These are phyloP conservation scores for Cladosporium sp. DNA, from an alignment of 2,329 filamentous ascomycete species.

Conservation along the genomic window DNA sequence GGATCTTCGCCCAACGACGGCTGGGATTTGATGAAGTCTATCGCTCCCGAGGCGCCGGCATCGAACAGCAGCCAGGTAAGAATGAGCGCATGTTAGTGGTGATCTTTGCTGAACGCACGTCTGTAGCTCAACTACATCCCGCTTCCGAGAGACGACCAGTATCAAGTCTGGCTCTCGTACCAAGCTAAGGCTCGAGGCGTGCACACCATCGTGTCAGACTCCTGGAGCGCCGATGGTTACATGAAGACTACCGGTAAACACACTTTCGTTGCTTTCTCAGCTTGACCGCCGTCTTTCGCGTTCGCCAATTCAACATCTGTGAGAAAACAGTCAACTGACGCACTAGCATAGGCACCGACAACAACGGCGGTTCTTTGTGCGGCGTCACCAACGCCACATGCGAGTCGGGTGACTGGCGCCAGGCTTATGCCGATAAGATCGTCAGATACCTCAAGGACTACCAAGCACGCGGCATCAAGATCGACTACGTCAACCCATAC, in stretches of 20 bases:
- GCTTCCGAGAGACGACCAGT: conserved; percentile 29
- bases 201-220: conserved; percentile 50
- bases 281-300: background rate
- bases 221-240: conserved; percentile 53
- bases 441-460: conserved; percentile 50
- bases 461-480: conserved; percentile 40
- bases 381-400: conserved; percentile 45
- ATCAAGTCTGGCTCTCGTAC: conserved; percentile 55
- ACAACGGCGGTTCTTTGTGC: conserved; percentile 48
- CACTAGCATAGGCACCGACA: conserved; percentile 35
- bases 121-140: conserved; percentile 26
- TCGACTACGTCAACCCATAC: conserved; percentile 47
- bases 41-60: conserved; percentile 37
- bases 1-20: conserved; percentile 37
- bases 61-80: conserved; percentile 48
- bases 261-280: background rate
- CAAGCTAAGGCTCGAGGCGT: conserved; percentile 48
- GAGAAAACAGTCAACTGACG: background rate
- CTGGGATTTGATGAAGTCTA: conserved; percentile 27
- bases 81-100: conserved; percentile 43
- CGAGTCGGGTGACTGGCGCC: conserved; percentile 47
- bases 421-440: conserved; percentile 52
- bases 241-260: conserved; percentile 50
- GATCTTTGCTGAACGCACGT: conserved; percentile 39
- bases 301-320: background rate